Percentiles rank a stretch among this genome's conserved stretches.
Conservation (phyloP, 106 monocot genomes). For the Allium fistulosum region DNA sequence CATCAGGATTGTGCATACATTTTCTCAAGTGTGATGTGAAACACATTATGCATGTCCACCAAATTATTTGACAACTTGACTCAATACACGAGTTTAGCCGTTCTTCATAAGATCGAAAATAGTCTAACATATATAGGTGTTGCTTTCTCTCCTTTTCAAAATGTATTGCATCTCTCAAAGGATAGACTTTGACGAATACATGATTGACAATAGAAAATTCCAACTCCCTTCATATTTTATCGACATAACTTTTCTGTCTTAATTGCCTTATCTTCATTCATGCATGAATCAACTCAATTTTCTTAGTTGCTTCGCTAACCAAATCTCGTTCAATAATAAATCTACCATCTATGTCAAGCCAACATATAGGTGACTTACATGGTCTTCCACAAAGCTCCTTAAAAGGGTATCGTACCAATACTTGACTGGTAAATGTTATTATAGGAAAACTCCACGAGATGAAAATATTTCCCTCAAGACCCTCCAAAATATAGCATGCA, state of each 20-base stretch:
- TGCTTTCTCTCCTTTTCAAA: neutral
- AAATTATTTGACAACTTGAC: neutral
- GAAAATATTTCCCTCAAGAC: too few relatives aligned
- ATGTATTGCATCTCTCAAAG: neutral
- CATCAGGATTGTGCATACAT: too few relatives aligned
- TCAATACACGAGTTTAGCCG: neutral
- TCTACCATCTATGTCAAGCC: too few relatives aligned
- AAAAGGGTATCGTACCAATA: too few relatives aligned
- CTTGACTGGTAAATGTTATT: too few relatives aligned
- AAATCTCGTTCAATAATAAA: too few relatives aligned
- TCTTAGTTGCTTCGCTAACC: too few relatives aligned
- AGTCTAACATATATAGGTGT: neutral
- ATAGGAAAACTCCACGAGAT: too few relatives aligned
- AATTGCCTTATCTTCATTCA: neutral
- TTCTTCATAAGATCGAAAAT: neutral
- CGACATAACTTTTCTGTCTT: neutral
- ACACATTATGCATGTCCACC: neutral
- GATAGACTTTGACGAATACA: neutral
- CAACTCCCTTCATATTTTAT: neutral
- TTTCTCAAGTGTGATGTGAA: neutral
- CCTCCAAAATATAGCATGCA: too few relatives aligned
- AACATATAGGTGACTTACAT: too few relatives aligned
- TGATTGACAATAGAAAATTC: neutral
- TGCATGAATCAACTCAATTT: neutral
- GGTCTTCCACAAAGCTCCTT: too few relatives aligned